A percentile compares a stretch with the other conserved stretches of the same genome.
These are phyloP conservation scores for Verticillium alfalfae DNA, from an alignment of 2,329 filamentous ascomycete genomes.

Conservation along the genomic window DNA sequence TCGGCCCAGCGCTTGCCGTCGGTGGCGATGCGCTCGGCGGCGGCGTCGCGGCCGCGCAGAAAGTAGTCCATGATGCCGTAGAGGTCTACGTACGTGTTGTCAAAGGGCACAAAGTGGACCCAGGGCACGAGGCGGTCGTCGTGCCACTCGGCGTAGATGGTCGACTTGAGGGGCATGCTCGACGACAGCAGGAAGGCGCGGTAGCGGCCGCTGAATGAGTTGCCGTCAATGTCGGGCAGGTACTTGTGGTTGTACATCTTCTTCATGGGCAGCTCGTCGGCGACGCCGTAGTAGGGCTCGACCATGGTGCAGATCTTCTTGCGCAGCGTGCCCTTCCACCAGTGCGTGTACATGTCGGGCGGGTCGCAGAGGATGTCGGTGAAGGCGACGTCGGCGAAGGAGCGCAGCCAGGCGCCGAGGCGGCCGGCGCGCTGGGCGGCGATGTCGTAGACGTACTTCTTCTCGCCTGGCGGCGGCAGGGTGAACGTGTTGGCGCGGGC, in stretches of 20 bases:
- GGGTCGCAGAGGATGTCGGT: constrained; percentile 21
- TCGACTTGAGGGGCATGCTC: constrained; percentile 54
- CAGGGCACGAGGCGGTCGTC: constrained; percentile 54
- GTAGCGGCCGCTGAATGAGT: constrained; percentile 44
- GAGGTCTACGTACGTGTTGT: constrained; percentile 52
- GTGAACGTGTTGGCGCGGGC: not conserved
- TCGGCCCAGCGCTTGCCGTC: constrained; percentile 47
- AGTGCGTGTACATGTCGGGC: constrained; percentile 9
- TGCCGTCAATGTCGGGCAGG: constrained; percentile 56
- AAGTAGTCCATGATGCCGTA: constrained; percentile 55
- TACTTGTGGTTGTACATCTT: constrained; percentile 43
- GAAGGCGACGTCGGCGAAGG: constrained; percentile 19
- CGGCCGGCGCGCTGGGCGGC: constrained; percentile 6
- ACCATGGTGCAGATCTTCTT: constrained; percentile 16
- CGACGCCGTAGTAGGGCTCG: constrained; percentile 13
- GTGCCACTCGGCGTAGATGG: constrained; percentile 61
- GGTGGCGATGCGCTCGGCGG: constrained; percentile 42
- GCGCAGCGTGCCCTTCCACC: not conserved
- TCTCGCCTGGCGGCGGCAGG: not conserved
- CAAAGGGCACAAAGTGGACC: constrained; percentile 59
- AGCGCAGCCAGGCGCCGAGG: constrained; percentile 18
- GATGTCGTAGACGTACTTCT: not conserved
- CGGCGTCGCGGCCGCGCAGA: constrained; percentile 33
- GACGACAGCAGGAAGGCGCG: constrained; percentile 48
- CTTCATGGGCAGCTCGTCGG: constrained; percentile 19